Conservation (phyloP, 495 filamentous ascomycete genomes). For the Aspergillus nanangensis region DNA sequence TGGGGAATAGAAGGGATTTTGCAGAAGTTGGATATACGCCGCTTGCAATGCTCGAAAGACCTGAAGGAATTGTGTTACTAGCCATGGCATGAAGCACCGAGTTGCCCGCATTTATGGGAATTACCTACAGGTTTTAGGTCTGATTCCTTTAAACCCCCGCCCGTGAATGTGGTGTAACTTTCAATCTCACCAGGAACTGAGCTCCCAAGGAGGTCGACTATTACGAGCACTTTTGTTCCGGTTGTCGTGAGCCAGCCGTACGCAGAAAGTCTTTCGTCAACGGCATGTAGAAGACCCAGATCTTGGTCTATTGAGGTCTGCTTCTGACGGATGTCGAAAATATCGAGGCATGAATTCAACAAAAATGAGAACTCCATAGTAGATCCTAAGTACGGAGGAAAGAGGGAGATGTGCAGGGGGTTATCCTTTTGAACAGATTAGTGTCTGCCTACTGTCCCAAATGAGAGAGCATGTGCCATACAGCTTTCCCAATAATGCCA, state of each 20-base stretch:
- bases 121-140: conserved; percentile 72
- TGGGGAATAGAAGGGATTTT: conserved; percentile 93
- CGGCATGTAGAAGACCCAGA: conserved; percentile 82
- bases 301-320: conserved; percentile 68
- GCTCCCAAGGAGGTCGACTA: conserved; percentile 79
- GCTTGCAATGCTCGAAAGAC: conserved; percentile 87
- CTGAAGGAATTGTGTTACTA: conserved; percentile 34
- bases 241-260: conserved; percentile 99
- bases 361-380: conserved; percentile 85
- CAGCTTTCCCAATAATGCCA: conserved; percentile 87
- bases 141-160: conserved; percentile 64
- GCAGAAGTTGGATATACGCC: conserved; percentile 81
- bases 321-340: conserved; percentile 80
- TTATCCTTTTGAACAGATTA: conserved; percentile 63
- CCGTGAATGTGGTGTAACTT: conserved; percentile 27
- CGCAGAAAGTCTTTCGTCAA: conserved; percentile 85
- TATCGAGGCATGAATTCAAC: conserved; percentile 83
- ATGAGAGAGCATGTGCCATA: too few species aligned
- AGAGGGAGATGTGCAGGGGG: conserved; percentile 87
- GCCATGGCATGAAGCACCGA: background rate
- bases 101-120: background rate
- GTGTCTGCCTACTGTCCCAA: conserved; percentile 9
- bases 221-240: conserved; percentile 79
- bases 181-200: conserved; percentile 18
- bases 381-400: conserved; percentile 65